Evolutionary conservation across 2,329 filamentous ascomycete species (phyloP), one percentile per base, ranked within the genome.

Genomic region (Mycogone perniciosa): DNA sequence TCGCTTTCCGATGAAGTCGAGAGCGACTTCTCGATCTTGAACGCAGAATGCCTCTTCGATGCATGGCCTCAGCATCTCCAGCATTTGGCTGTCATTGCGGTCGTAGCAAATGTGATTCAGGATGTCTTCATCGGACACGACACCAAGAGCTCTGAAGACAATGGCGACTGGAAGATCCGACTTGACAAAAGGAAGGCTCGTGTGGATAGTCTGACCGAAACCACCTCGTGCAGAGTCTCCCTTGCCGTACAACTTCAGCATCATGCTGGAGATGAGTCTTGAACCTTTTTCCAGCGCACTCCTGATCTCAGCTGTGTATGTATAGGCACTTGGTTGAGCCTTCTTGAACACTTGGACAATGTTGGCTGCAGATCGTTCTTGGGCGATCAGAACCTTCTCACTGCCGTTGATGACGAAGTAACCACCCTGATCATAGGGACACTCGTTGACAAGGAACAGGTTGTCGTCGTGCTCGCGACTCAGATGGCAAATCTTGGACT

Each of bases 311-410:
- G 93, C 95, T 27, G 92, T 87, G 68, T 93, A 96, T 2, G 90
- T 91, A 56, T 89, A 95, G 7, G 89, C 88, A 58, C 89, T 92
- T n/a, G 90, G 89, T 60, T 85, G 81, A 0, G 92, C 89, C 75
- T 99, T 99, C 73, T 95, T 92, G 81, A 99, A 99, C 30, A 99
- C 92, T 71, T 99, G 93, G 5, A 99, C 93, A 53, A 97, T 99
- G 65, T 99, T 99, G 64, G 92, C 93, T 38, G 93, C 93, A 66
- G 91, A 96, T 56, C 93, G 87, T 71, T 99, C 93, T 68, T 99
- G 93, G 1, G 93, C 93, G 62, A 99, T 99, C 60, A 99, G 74
- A 26, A 99, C 93, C 77, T 99, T 99, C 67, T 99, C 93, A 70
- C 89, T 95, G 40, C 93, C 93, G 72, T 99, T 99, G 77, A 99